Percentiles rank a stretch among this genome's conserved stretches.
phyloP scores from a whole-genome alignment of 2,329 filamentous ascomycete species.

The Epicoccum nigrum region DNA sequence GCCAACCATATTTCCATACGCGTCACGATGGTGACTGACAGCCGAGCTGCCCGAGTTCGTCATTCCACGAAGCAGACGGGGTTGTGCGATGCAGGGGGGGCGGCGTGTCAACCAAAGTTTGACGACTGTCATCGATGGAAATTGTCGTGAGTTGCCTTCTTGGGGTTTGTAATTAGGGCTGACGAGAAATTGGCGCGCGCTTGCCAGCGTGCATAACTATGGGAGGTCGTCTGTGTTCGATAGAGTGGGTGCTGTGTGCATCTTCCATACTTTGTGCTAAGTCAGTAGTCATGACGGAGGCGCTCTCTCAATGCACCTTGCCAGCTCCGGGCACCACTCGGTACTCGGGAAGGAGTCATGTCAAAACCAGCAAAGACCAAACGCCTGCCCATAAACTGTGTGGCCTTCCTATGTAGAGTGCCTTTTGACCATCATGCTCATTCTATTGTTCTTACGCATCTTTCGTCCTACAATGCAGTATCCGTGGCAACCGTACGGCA shows the following conservation, averaged over 20 bases:
- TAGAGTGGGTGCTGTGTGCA: neutral
- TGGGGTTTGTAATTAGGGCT: neutral
- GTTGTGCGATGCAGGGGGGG: neutral
- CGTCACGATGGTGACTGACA: neutral
- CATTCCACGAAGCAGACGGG: neutral
- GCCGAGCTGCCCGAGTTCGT: neutral
- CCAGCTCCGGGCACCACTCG: too few relatives aligned
- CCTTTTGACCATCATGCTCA: too few relatives aligned
- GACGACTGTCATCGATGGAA: neutral
- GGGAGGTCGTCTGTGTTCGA: neutral
- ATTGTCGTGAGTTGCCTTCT: neutral
- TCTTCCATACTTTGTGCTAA: neutral
- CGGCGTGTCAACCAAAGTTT: neutral
- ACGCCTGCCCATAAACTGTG: too few relatives aligned
- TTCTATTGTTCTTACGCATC: too few relatives aligned
- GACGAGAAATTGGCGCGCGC: neutral
- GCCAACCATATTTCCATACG: neutral
- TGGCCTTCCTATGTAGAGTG: too few relatives aligned
- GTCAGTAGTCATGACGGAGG: neutral
- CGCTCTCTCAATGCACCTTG: too few relatives aligned
- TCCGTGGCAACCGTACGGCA: too few relatives aligned
- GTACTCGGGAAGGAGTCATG: too few relatives aligned
- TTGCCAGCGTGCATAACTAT: slow-evolving; percentile 3
- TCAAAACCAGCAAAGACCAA: too few relatives aligned
- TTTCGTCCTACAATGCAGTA: too few relatives aligned